A percentile compares a stretch with the other conserved stretches of the same genome.
Conservation (phyloP, 1,139 yeast genomes). For the Hansenula sp. region DNA sequence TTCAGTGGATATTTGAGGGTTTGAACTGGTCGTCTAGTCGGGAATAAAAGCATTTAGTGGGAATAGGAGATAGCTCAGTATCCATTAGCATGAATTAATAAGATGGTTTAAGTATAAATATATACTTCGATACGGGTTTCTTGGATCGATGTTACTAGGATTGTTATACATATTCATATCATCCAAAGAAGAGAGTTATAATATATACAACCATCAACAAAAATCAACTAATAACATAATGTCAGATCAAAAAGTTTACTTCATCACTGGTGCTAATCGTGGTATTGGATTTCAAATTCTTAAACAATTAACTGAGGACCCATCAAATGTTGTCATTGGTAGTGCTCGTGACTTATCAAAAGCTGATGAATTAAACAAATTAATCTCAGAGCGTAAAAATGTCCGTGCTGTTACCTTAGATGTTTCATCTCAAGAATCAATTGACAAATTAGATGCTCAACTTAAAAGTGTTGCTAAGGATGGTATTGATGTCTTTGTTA, state of each 20-base stretch:
- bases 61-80: no score
- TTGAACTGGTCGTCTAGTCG: no score
- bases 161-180: no score
- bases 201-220: no score
- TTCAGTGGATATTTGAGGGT: no score
- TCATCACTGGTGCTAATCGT: conserved; percentile 27
- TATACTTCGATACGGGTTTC: no score
- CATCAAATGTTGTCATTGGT: conserved; percentile 24
- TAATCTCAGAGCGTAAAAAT: conserved; percentile 3
- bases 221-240: not conserved
- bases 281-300: conserved; percentile 27
- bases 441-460: conserved; percentile 10
- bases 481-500: conserved; percentile 43
- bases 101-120: no score
- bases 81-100: no score
- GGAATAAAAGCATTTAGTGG: no score
- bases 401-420: conserved; percentile 17
- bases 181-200: no score
- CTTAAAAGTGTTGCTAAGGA: conserved; percentile 17
- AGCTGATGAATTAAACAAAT: conserved; percentile 9
- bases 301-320: conserved; percentile 12
- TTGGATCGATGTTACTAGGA: no score
- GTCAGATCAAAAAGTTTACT: conserved; percentile 11
- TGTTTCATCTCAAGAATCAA: conserved; percentile 16
- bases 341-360: conserved; percentile 17